Evolutionary conservation across 805 yeast genomes (phyloP), one percentile per base, ranked within the genome.

Genomic region (Candida insectalens): DNA sequence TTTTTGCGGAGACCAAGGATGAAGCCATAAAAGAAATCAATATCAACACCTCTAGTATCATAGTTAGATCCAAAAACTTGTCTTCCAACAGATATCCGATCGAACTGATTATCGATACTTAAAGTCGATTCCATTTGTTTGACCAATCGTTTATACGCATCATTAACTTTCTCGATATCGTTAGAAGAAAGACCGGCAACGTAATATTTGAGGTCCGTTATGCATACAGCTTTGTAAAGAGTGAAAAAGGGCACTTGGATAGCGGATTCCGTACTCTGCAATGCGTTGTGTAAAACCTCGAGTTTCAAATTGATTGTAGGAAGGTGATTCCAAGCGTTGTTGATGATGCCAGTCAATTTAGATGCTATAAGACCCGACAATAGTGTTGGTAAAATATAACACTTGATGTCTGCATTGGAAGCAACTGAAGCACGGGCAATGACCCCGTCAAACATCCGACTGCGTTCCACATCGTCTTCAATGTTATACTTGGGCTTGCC

Each of bases 1-100:
- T 46, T 70, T 31, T 57, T 71, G 40, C 69, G 57, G 17, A 78
- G 44, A 1, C 72, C 63, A 40, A 75, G 53, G 12, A 72, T 59
- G 17, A 71, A 57, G 0, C 80, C 69, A 36, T 67, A 60, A 20
- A 60, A 53, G 0, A 46, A 38, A 1, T 60, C 41, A 3, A 59
- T 46, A 17, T 55, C 46, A 17, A 50, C 25, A 1, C 34, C 18
- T 5, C 32, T 20, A 19, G 35, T 29, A 10, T 47, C 19, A 10
- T 46, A 36, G 6, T 48, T 37, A 1, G 29, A 6, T 3, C 62
- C 63, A 4, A 7, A 25, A 2, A 50, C 16, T 1, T 27, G n/a
- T 37, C 44, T 49, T 13, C 62, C 63, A 14, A 53, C 27, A 3
- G 44, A 25, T 1, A 52, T 30, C n/a, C 43, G 25, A 26, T 50